phyloP scores from a whole-genome alignment of 352 stramenopile genomes.

The Globisporangium rhizosaccharum region DNA sequence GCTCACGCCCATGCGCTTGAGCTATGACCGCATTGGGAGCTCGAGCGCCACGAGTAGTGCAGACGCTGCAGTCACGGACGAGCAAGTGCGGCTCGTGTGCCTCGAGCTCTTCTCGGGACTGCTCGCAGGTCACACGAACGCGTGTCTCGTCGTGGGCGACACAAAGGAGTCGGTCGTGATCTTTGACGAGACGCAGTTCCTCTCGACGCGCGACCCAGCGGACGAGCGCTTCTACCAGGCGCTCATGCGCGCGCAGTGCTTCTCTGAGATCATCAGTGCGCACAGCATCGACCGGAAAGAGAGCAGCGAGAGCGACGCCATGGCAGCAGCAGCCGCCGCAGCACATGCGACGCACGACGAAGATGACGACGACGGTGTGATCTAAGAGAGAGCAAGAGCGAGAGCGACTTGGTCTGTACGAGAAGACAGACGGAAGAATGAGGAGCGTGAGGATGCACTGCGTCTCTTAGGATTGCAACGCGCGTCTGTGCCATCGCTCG shows the following conservation, averaged over 20 bases:
- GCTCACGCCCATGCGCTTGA: conserved; percentile 28
- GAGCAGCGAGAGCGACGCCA: conserved; percentile 8
- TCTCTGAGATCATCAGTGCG: conserved; percentile 78
- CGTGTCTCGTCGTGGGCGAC: conserved; percentile 76
- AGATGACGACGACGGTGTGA: conserved; percentile 36
- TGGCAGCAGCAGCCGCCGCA: neutral
- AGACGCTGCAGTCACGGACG: conserved; percentile 18
- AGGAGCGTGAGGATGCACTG: too few relatives aligned
- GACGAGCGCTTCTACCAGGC: conserved; percentile 62
- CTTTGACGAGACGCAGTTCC: conserved; percentile 83
- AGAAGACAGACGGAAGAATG: neutral
- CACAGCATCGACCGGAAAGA: conserved; percentile 61
- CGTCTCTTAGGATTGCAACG: too few relatives aligned
- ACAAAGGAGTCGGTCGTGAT: conserved; percentile 85
- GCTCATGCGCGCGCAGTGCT: conserved; percentile 74
- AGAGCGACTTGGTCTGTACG: neutral
- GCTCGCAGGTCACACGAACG: conserved; percentile 61
- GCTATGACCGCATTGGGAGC: conserved; percentile 38
- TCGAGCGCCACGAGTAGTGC: neutral
- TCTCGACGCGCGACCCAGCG: conserved; percentile 47
- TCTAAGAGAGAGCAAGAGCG: conserved; percentile 15
- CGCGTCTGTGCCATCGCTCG: too few relatives aligned
- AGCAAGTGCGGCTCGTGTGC: conserved; percentile 54
- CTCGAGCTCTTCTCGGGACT: conserved; percentile 64
- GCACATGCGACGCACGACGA: conserved; percentile 19